Conservation (phyloP, 1,284 basidiomycete species). For the Austropuccinia psidii region DNA sequence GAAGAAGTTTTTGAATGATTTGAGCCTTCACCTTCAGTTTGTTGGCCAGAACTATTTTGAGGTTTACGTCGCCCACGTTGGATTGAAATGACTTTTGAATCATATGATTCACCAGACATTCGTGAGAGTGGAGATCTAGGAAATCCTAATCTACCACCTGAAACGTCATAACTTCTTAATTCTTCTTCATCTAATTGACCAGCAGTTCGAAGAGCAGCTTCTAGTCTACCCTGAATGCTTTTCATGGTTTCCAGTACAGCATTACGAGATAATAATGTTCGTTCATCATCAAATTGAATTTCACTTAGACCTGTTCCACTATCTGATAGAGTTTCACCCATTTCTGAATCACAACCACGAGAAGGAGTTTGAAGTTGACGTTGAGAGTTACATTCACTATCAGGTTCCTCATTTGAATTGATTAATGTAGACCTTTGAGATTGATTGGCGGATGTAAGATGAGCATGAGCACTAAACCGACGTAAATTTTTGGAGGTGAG, state of each 20-base stretch:
- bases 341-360: neutral
- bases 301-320: constrained; percentile 3
- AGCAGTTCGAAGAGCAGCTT: constrained; percentile 38
- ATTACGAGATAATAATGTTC: constrained; percentile 21
- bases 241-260: constrained; percentile 39
- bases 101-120: constrained; percentile 27
- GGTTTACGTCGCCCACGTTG: constrained; percentile 26
- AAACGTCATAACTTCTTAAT: constrained; percentile 25
- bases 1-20: neutral
- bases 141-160: neutral
- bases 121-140: constrained; percentile 3
- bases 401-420: neutral
- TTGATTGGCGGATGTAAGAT: neutral
- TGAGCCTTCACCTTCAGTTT: neutral
- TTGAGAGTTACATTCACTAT: neutral
- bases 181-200: constrained; percentile 35
- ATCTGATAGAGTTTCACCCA: constrained; percentile 26
- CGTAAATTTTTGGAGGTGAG: constrained; percentile 18
- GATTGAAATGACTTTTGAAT: constrained; percentile 21
- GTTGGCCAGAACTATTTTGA: neutral
- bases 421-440: constrained; percentile 23
- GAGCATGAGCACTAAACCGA: constrained; percentile 18
- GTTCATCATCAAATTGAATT: constrained; percentile 26
- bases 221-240: constrained; percentile 39
- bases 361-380: neutral